Conservation (phyloP, 192 early-diverging fungal genomes). For the Linnemannia exigua region DNA sequence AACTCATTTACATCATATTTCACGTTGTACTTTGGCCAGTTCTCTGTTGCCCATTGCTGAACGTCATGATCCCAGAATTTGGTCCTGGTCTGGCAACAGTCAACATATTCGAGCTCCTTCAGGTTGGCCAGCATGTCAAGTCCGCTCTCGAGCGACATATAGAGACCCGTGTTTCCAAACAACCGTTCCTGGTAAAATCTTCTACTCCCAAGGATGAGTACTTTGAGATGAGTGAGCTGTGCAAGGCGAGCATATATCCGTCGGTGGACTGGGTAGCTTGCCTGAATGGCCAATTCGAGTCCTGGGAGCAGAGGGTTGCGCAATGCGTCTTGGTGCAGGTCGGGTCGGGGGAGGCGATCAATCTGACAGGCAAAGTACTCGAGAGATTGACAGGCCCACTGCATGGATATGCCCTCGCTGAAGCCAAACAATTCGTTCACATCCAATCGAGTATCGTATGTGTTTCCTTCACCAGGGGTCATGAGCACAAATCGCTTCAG, state of each 20-base stretch:
- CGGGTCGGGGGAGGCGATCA: neutral
- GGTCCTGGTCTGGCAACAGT: neutral
- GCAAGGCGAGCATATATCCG: neutral
- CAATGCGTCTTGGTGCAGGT: neutral
- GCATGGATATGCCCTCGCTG: neutral
- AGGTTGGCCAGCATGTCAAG: neutral
- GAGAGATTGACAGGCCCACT: neutral
- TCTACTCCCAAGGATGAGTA: neutral
- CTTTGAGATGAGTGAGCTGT: neutral
- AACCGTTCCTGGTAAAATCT: no score
- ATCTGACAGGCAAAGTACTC: neutral
- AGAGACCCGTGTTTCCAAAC: neutral
- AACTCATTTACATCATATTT: neutral
- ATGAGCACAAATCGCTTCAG: neutral
- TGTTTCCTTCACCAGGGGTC: neutral
- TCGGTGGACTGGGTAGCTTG: neutral
- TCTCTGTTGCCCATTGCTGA: neutral
- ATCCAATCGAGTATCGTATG: neutral
- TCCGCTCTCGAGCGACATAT: neutral
- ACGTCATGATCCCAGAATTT: neutral
- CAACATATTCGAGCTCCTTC: neutral
- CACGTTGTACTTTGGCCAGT: neutral
- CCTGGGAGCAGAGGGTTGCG: neutral
- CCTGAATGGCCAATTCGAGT: neutral
- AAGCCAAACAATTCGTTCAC: neutral